These are phyloP conservation scores for Naganishia liquefaciens DNA, from an alignment of 1,284 basidiomycete species.

Conservation along the genomic window DNA sequence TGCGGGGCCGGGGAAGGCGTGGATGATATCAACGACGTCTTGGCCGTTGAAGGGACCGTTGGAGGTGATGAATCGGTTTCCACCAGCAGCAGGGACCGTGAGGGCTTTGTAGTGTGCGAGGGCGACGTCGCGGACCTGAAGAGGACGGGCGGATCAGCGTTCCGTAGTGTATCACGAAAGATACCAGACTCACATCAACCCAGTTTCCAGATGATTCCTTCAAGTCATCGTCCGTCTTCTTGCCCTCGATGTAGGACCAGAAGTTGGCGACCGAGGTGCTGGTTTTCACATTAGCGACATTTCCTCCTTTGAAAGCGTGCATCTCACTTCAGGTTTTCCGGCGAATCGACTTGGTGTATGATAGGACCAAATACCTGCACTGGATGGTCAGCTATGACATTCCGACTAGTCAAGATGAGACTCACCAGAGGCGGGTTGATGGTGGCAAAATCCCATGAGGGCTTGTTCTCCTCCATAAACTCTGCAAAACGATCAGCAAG, in stretches of 20 bases:
- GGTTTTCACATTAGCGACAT: background rate
- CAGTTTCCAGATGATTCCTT: conserved; percentile 54
- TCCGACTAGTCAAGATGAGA: no score
- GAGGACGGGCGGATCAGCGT: background rate
- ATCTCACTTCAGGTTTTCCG: conserved; percentile 57
- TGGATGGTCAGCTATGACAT: background rate
- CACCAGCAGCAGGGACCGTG: conserved; percentile 61
- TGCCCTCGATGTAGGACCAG: conserved; percentile 52
- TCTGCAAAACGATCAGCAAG: conserved; percentile 44
- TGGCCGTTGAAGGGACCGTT: conserved; percentile 50
- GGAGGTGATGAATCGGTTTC: conserved; percentile 62
- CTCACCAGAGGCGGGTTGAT: conserved; percentile 61
- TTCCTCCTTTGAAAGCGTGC: background rate
- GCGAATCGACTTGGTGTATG: conserved; percentile 59
- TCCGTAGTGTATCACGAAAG: background rate
- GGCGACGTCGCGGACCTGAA: conserved; percentile 53
- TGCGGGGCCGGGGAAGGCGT: conserved; percentile 26
- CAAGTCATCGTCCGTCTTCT: conserved; percentile 51
- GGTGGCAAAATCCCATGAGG: conserved; percentile 61
- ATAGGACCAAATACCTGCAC: conserved; percentile 52
- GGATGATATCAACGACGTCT: conserved; percentile 38
- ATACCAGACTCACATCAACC: conserved; percentile 61
- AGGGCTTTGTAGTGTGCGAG: conserved; percentile 63
- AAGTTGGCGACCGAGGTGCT: conserved; percentile 41
- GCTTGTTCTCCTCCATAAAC: conserved; percentile 62